These are phyloP conservation scores for Pseudogymnoascus pannorum DNA, from an alignment of 2,329 filamentous ascomycete species.

Conservation along the genomic window DNA sequence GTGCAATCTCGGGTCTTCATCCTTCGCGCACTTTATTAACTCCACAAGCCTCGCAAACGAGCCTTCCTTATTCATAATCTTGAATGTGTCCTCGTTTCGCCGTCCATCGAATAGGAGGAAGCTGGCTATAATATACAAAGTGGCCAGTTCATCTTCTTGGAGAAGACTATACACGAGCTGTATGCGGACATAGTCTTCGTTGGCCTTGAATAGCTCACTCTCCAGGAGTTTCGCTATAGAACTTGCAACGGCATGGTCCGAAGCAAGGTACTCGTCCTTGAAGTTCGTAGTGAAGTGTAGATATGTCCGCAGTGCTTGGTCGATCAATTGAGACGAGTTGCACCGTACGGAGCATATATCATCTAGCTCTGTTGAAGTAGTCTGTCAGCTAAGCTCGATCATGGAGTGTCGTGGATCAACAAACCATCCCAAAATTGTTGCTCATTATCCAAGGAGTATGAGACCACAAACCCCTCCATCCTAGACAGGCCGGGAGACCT, in stretches of 20 bases:
- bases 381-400: constrained; percentile 10
- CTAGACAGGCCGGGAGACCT: constrained; percentile 9
- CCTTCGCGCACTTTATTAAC: constrained; percentile 59
- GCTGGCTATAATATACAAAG: constrained; percentile 75
- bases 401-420: constrained; percentile 22
- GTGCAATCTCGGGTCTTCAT: constrained; percentile 66
- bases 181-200: constrained; percentile 80
- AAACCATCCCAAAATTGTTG: constrained; percentile 85
- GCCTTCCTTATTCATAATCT: constrained; percentile 79
- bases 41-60: constrained; percentile 80
- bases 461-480: constrained; percentile 57
- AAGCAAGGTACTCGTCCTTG: constrained; percentile 66
- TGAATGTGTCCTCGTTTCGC: constrained; percentile 68
- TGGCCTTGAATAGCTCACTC: constrained; percentile 63
- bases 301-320: constrained; percentile 80
- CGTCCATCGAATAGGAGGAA: constrained; percentile 85
- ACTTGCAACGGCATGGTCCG: constrained; percentile 70
- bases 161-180: constrained; percentile 90
- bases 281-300: constrained; percentile 69
- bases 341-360: constrained; percentile 54
- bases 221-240: constrained; percentile 75
- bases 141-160: constrained; percentile 75
- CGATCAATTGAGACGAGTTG: constrained; percentile 55
- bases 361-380: constrained; percentile 50
- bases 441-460: constrained; percentile 65